These are phyloP conservation scores for Cercospora canescens DNA, from an alignment of 2,329 filamentous ascomycete species.

Conservation along the genomic window DNA sequence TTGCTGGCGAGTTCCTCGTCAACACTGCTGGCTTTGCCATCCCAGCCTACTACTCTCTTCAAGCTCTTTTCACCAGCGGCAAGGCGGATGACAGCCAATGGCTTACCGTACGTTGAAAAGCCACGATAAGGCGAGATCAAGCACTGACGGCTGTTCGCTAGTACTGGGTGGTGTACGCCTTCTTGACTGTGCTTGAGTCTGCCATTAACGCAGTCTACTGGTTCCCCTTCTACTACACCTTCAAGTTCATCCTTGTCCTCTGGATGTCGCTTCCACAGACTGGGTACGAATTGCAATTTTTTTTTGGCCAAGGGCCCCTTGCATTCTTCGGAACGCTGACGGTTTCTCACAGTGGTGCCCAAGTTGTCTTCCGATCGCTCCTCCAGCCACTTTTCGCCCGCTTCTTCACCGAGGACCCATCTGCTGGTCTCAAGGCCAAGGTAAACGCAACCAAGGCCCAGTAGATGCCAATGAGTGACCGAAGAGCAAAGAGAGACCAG, in stretches of 20 bases:
- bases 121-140: neutral
- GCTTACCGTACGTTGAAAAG: constrained; percentile 51
- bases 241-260: constrained; percentile 97
- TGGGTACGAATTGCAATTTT: constrained; percentile 61
- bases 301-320: no score
- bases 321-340: constrained; percentile 15
- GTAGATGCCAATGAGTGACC: constrained; percentile 21
- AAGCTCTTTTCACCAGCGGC: constrained; percentile 69
- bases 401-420: constrained; percentile 76
- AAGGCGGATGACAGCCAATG: constrained; percentile 83
- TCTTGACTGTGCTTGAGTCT: constrained; percentile 81
- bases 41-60: constrained; percentile 80
- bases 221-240: constrained; percentile 98
- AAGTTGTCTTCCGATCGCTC: constrained; percentile 96
- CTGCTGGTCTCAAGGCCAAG: constrained; percentile 82
- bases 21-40: constrained; percentile 83
- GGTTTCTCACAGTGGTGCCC: constrained; percentile 69
- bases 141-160: constrained; percentile 33
- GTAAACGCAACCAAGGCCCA: constrained; percentile 43
- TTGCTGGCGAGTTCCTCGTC: constrained; percentile 82
- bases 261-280: constrained; percentile 97
- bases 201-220: constrained; percentile 84
- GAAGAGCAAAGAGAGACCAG: neutral
- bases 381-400: constrained; percentile 86
- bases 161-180: constrained; percentile 87